Percentiles rank a stretch among this genome's conserved stretches.
These are phyloP conservation scores for Priceomyces carsonii DNA, from an alignment of 805 yeast species.

Conservation along the genomic window DNA sequence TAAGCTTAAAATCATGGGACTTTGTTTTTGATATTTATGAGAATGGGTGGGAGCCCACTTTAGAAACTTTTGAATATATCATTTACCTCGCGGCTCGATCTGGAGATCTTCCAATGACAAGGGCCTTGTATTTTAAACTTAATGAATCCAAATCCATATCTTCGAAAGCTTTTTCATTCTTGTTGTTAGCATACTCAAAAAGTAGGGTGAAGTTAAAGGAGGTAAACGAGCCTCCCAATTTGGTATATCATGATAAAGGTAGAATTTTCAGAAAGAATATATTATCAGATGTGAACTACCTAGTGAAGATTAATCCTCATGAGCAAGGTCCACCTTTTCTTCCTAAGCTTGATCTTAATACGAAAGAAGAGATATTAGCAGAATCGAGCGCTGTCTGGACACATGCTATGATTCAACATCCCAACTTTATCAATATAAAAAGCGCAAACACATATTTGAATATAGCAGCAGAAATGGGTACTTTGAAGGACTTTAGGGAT, in stretches of 20 bases:
- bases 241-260: slow-evolving; percentile 48
- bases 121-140: slow-evolving; percentile 62
- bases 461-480: slow-evolving; percentile 41
- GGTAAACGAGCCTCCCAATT: slow-evolving; percentile 26
- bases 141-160: slow-evolving; percentile 35
- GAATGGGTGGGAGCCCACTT: slow-evolving; percentile 40
- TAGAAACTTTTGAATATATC: slow-evolving; percentile 62
- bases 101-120: slow-evolving; percentile 70
- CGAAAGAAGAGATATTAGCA: slow-evolving; percentile 49
- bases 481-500: slow-evolving; percentile 32
- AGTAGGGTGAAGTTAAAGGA: slow-evolving; percentile 18
- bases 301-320: slow-evolving; percentile 1
- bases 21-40: slow-evolving; percentile 66
- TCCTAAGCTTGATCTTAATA: slow-evolving; percentile 50
- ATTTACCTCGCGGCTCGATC: slow-evolving; percentile 75
- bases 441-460: slow-evolving; percentile 54
- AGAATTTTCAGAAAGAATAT: slow-evolving; percentile 47
- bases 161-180: slow-evolving; percentile 43
- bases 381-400: slow-evolving; percentile 82
- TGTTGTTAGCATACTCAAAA: slow-evolving; percentile 52
- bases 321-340: slow-evolving; percentile 57
- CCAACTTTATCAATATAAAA: slow-evolving; percentile 42
- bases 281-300: slow-evolving; percentile 26
- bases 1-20: slow-evolving; percentile 70
- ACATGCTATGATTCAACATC: slow-evolving; percentile 46